A percentile compares a stretch with the other conserved stretches of the same genome.
Conservation (phyloP, 2,329 filamentous ascomycete genomes). For the Aureobasidium leucospermi region DNA sequence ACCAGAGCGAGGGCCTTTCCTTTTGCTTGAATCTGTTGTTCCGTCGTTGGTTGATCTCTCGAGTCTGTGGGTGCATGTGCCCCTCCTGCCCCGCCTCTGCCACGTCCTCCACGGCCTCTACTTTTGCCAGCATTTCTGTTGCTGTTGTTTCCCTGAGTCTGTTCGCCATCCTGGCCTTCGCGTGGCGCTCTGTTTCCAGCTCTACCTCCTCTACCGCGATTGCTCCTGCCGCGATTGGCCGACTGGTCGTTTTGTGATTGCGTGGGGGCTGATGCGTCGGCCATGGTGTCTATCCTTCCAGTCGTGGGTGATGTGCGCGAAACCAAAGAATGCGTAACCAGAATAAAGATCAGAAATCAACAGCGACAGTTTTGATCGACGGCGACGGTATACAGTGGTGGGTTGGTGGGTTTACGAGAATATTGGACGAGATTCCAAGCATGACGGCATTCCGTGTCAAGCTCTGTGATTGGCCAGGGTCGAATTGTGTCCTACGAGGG, state of each 20-base stretch:
- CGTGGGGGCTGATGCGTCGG: conserved; percentile 11
- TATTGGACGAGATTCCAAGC: neutral
- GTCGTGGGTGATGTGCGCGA: neutral
- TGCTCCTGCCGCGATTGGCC: conserved; percentile 21
- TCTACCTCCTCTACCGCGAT: conserved; percentile 29
- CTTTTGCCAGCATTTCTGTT: conserved; percentile 22
- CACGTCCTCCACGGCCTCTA: conserved; percentile 32
- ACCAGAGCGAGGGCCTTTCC: neutral
- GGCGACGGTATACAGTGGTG: neutral
- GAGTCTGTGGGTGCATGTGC: conserved; percentile 17
- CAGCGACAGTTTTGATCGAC: neutral
- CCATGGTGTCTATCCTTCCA: conserved; percentile 1
- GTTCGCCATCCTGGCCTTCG: conserved; percentile 19
- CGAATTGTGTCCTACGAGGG: neutral
- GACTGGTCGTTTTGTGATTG: neutral
- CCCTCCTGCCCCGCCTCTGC: conserved; percentile 25
- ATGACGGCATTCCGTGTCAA: conserved; percentile 4
- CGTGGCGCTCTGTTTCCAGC: conserved; percentile 28
- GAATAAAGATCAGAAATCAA: neutral
- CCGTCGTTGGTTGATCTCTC: conserved; percentile 20
- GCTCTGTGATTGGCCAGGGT: conserved; percentile 4
- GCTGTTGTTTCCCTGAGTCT: conserved; percentile 19
- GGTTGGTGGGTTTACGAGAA: neutral
- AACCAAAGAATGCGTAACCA: neutral
- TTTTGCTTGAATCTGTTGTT: conserved; percentile 14